Evolutionary conservation across 1,139 yeast species (phyloP).

Genomic region (Zygosaccharomyces sapae): DNA sequence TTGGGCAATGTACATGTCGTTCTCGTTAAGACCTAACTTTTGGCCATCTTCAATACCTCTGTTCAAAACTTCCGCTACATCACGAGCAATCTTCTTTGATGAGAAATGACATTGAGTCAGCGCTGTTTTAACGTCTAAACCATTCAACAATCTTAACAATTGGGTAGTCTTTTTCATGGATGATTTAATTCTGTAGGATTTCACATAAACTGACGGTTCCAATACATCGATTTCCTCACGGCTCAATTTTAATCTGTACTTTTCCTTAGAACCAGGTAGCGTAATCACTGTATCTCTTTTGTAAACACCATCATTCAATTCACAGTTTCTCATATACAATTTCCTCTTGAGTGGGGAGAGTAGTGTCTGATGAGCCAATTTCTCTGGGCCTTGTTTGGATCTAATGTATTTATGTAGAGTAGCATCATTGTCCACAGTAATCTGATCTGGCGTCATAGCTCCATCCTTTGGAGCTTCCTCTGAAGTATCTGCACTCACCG

Average conservation of each 20-base stretch:
- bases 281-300: conserved; percentile 55
- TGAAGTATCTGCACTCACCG: conserved; percentile 22
- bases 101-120: conserved; percentile 87
- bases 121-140: conserved; percentile 69
- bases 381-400: conserved; percentile 37
- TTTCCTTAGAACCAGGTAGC: conserved; percentile 43
- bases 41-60: conserved; percentile 69
- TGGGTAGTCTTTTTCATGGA: conserved; percentile 84
- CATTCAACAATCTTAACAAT: conserved; percentile 67
- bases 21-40: conserved; percentile 51
- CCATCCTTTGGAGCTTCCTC: conserved; percentile 14
- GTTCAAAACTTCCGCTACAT: conserved; percentile 69
- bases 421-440: conserved; percentile 39
- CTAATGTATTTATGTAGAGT: conserved; percentile 42
- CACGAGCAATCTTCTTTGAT: conserved; percentile 73
- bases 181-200: conserved; percentile 75
- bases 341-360: conserved; percentile 71
- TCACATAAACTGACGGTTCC: conserved; percentile 78
- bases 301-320: conserved; percentile 61
- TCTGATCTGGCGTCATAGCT: conserved; percentile 16
- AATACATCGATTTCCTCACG: conserved; percentile 66
- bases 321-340: conserved; percentile 59
- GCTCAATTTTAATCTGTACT: conserved; percentile 55
- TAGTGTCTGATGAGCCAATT: conserved; percentile 42
- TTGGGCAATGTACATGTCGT: conserved; percentile 67